Base-by-base conservation (phyloP, 2,329 filamentous ascomycete genomes). In the Aspergillus felis region DNA sequence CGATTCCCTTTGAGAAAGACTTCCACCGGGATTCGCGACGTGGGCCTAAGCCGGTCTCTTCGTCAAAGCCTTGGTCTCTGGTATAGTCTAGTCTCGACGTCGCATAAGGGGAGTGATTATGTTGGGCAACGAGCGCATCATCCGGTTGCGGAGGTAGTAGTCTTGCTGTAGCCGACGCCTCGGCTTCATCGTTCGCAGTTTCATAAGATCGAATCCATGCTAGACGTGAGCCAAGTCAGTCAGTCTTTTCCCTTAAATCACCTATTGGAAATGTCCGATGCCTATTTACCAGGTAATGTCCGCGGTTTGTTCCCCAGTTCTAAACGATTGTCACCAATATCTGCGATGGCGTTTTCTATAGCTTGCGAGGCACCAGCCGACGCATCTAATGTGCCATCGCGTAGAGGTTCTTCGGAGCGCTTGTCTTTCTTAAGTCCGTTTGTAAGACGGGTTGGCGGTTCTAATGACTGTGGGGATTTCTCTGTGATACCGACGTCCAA, bases 21-120 rank as follows among this genome's bases (percentile, higher is more conserved):
- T 71, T 73, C 79, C 79, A 81, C 50, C 78, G 75, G 27, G 79
- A 81, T 63, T 76, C 73, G 38, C 74, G 74, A 24, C 58, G 54
- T 8, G 56, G 57, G 6, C 52, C n/a, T 41, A 55, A 27, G 7
- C 27, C 51, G 17, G 22, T 52, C 14, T 27, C 53, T 49, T 42
- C 52, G 44, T 61, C 63, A 28, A 56, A 38, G 32, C 48, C 51
- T 38, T 54, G 54, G 27, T 42, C 55, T 52, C 52, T 50, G 17
- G 51, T 49, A 49, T 57, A 57, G n/a, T 64, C 59, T 2, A 63
- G 56, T 41, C 68, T 65, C 17, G 67, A 66, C 25, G 66, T 68
- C 27, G 65, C 59, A 56, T 74, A 68, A 4, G 76, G 74, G 20
- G 70, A 73, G 64, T 76, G 71, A 56, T 80, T 78, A 61, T 80